These are phyloP conservation scores for Podila verticillata DNA, from an alignment of 192 early-diverging fungal species.

Conservation along the genomic window DNA sequence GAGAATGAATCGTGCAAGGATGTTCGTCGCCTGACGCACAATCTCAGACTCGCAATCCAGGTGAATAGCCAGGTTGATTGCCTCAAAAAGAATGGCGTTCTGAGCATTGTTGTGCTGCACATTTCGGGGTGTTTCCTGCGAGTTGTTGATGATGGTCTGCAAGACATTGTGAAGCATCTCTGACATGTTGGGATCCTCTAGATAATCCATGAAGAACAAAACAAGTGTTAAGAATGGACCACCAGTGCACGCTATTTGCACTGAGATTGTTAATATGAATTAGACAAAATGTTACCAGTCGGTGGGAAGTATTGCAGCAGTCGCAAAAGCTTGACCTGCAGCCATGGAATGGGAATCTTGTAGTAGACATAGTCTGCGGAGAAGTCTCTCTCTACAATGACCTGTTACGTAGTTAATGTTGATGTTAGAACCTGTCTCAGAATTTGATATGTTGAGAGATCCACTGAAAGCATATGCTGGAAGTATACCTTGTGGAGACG, in stretches of 20 bases:
- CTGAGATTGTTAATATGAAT: background rate
- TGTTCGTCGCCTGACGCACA: constrained; percentile 81
- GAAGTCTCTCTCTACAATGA: constrained; percentile 88
- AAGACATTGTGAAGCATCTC: constrained; percentile 76
- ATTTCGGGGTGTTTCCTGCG: constrained; percentile 92
- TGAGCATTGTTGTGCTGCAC: constrained; percentile 98
- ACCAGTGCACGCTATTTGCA: background rate
- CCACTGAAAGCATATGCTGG: background rate
- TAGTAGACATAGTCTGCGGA: constrained; percentile 94
- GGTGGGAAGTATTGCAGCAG: constrained; percentile 96
- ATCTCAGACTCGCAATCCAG: constrained; percentile 89
- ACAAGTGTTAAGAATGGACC: background rate
- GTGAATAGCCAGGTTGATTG: constrained; percentile 95
- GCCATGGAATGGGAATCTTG: constrained; percentile 97
- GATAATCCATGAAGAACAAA: constrained; percentile 1
- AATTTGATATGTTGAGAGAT: background rate
- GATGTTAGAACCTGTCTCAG: background rate
- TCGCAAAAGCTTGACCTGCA: constrained; percentile 95
- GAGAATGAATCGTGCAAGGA: constrained; percentile 91
- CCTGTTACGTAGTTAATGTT: constrained; percentile 41
- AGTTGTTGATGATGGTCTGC: constrained; percentile 83
- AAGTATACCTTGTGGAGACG: constrained; percentile 76
- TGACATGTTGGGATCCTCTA: constrained; percentile 66
- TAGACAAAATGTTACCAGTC: constrained; percentile 56
- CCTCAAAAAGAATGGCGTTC: constrained; percentile 97